These are phyloP conservation scores for Thraustochytrium striatum DNA, from an alignment of 352 stramenopile species.

Conservation along the genomic window DNA sequence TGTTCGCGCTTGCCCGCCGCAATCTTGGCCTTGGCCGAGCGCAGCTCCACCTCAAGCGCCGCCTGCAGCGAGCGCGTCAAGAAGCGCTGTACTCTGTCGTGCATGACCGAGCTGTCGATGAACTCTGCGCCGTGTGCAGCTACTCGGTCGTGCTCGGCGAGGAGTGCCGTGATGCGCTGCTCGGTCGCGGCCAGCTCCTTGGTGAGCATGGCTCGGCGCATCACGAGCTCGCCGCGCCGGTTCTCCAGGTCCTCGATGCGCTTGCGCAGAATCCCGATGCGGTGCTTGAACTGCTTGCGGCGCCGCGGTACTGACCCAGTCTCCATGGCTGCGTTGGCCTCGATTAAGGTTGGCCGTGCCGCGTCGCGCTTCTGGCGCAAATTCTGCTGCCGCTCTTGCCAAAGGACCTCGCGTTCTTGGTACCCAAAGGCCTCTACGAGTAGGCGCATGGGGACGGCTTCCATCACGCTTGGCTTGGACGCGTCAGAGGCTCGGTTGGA, in stretches of 20 bases:
- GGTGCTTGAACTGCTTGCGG: slow-evolving; percentile 1
- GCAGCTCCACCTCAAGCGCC: slow-evolving; percentile 6
- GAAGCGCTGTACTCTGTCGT: slow-evolving; percentile 39
- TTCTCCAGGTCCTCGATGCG: not conserved
- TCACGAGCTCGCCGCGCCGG: not conserved
- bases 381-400: not conserved
- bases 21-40: not conserved
- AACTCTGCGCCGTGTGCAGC: not conserved
- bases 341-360: not conserved
- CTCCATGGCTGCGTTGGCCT: not conserved
- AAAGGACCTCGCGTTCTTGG: not conserved
- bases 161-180: not conserved
- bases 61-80: not conserved
- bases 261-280: slow-evolving; percentile 1
- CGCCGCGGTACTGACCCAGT: not conserved
- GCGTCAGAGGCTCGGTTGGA: no score
- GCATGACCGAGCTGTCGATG: slow-evolving; percentile 28
- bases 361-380: not conserved
- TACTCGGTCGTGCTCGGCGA: slow-evolving; percentile 18
- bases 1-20: slow-evolving; percentile 26
- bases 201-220: slow-evolving; percentile 2
- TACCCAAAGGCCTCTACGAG: not conserved
- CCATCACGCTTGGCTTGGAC: no score
- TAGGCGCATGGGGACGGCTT: not conserved
- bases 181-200: not conserved